These are phyloP conservation scores for Typha latifolia DNA, from an alignment of 176 grass and related monocot species.

Conservation along the genomic window DNA sequence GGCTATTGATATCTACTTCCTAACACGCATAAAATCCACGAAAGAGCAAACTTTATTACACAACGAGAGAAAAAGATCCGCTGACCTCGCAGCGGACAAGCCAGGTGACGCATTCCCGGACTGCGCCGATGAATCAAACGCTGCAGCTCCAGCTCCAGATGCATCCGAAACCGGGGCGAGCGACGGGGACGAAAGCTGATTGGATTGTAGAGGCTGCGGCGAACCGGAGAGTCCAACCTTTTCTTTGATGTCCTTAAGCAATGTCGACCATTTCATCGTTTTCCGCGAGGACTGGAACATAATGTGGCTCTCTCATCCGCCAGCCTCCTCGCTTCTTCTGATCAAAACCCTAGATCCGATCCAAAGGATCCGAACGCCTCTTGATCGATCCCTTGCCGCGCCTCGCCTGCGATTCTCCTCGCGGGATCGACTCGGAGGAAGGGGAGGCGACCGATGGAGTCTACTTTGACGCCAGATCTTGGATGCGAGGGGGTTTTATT, in stretches of 20 bases:
- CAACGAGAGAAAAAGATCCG: background rate
- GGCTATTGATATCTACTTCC: too few relatives aligned
- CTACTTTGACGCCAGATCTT: slow-evolving; percentile 4
- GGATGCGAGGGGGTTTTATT: too few relatives aligned
- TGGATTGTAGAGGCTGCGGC: slow-evolving; percentile 10
- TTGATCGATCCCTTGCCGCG: too few relatives aligned
- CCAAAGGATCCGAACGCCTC: slow-evolving; percentile 45
- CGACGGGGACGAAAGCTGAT: slow-evolving; percentile 21
- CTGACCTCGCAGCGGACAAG: background rate
- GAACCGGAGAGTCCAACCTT: slow-evolving; percentile 82
- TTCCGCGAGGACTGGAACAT: slow-evolving; percentile 34
- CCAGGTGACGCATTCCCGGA: background rate
- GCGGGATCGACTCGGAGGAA: background rate
- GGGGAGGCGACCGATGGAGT: background rate
- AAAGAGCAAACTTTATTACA: background rate
- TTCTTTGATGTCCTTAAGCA: slow-evolving; percentile 71
- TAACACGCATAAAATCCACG: background rate
- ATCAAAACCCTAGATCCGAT: slow-evolving; percentile 55
- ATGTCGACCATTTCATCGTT: slow-evolving; percentile 98
- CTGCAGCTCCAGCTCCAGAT: slow-evolving; percentile 29
- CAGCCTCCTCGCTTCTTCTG: slow-evolving; percentile 13
- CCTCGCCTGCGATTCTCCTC: too few relatives aligned
- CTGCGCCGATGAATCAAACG: slow-evolving; percentile 28
- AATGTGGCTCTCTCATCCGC: slow-evolving; percentile 72
- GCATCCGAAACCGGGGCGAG: slow-evolving; percentile 15